Conservation (phyloP, 2,329 filamentous ascomycete species). For the Ascochyta viciae-villosae region DNA sequence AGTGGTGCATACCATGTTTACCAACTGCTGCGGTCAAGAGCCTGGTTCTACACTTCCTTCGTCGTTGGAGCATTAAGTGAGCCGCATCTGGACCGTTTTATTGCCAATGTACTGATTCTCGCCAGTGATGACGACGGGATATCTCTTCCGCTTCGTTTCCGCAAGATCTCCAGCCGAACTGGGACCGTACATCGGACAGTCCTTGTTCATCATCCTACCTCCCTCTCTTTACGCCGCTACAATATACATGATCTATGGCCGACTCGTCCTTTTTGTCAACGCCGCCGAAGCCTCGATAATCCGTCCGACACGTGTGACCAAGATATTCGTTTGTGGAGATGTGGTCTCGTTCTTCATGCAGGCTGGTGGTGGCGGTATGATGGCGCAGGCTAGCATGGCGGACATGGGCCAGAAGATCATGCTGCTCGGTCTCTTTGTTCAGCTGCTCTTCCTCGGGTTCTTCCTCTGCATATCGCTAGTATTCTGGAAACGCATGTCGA, state of each 20-base stretch:
- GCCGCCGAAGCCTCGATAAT: conserved; percentile 53
- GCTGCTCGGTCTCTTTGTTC: conserved; percentile 33
- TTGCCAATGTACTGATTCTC: not conserved
- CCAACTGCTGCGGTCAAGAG: conserved; percentile 25
- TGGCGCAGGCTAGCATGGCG: conserved; percentile 24
- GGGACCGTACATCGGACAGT: conserved; percentile 47
- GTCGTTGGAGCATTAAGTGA: conserved; percentile 29
- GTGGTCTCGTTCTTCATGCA: conserved; percentile 61
- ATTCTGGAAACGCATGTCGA: conserved; percentile 31
- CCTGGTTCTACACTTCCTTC: conserved; percentile 35
- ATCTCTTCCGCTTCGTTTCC: conserved; percentile 27
- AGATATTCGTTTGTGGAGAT: conserved; percentile 63
- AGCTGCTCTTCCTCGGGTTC: conserved; percentile 34
- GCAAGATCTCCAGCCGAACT: conserved; percentile 20
- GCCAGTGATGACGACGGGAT: conserved; percentile 33
- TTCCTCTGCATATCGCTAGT: conserved; percentile 32
- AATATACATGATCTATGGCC: conserved; percentile 54
- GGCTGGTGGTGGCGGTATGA: conserved; percentile 40
- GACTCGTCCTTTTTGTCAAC: conserved; percentile 49
- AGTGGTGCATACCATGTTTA: conserved; percentile 27
- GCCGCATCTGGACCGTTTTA: not conserved
- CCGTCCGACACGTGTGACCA: conserved; percentile 55
- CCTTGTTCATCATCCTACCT: conserved; percentile 50
- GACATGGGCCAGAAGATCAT: conserved; percentile 31
- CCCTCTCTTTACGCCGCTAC: conserved; percentile 55